Conservation (phyloP, 805 yeast species). For the Myxozyma neotropica region DNA sequence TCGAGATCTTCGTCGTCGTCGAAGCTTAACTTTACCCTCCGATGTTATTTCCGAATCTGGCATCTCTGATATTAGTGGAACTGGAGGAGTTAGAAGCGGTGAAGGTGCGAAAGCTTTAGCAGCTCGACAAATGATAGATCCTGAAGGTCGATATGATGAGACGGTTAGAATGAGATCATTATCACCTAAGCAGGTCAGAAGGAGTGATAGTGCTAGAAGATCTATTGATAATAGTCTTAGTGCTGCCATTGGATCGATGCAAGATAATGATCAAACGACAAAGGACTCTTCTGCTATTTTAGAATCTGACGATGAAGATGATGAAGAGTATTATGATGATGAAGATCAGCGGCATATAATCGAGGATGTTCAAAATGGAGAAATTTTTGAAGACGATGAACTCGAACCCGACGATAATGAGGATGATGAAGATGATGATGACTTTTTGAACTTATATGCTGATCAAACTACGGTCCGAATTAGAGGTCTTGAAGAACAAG, state of each 20-base stretch:
- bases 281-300: neutral
- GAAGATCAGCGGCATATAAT: neutral
- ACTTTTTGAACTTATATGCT: slow-evolving; percentile 24
- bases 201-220: neutral
- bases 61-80: slow-evolving; percentile 5
- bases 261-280: neutral
- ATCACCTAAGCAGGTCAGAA: slow-evolving; percentile 1
- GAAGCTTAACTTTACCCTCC: slow-evolving; percentile 14
- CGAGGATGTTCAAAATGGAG: neutral
- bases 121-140: neutral
- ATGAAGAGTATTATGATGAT: neutral
- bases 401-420: slow-evolving; percentile 14
- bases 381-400: neutral
- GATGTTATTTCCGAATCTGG: slow-evolving; percentile 5
- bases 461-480: slow-evolving; percentile 29
- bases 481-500: slow-evolving; percentile 30
- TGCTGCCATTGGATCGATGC: neutral
- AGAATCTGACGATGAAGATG: slow-evolving; percentile 13
- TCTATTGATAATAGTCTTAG: neutral
- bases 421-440: slow-evolving; percentile 33
- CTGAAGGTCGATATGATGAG: neutral
- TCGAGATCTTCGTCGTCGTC: slow-evolving; percentile 26
- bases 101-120: slow-evolving; percentile 17
- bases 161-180: slow-evolving; percentile 16
- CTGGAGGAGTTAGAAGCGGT: neutral